Base-by-base conservation (phyloP, 345 rosid species). In the Syzygium aromaticum region DNA sequence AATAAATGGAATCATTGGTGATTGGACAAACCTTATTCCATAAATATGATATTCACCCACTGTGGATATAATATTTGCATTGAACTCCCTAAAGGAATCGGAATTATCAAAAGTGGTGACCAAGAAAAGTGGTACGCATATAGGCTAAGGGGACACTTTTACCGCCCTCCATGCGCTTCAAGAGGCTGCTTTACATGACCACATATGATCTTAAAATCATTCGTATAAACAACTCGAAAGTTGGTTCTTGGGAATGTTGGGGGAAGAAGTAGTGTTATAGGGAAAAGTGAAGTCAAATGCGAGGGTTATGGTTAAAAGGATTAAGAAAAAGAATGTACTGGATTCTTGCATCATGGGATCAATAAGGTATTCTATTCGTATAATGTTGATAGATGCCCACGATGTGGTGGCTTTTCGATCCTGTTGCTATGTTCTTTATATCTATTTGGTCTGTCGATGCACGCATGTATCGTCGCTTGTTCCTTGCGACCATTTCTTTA, bases 301-400 rank as follows among this genome's bases (percentile, higher is more conserved):
- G 56, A 77, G 88, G 51, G 89, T 33, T 87, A 91, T 91, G 91
- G 92, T 86, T 84, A 33, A 90, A 85, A 86, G 30, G 80, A 87
- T 89, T 87, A 87, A 53, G 85, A 88, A 88, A 87, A 87, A 59
- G 78, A 80, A 86, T 22, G 63, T 83, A 67, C 23, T 22, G 51
- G 12, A 64, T 86, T 56, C 63, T 77, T 87, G 88, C 93, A 54
- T 89, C 90, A 88, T 86, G 89, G 80, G 49, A 73, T 73, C 80
- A 22, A 40, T 73, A 73, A 73, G 49, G 80, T 73, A 73, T 73
- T 73, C 19, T 19, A 73, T 73, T 73, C 43, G 49, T 73, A 38
- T 73, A 85, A 86, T 77, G 21, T 51, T 46, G 63, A 51, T 30
- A 57, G 67, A 53, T 84, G 91, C 91, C 90, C 87, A 87, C 91